Evolutionary conservation across 306 rosid species (phyloP).

Genomic region (Begonia loranthoides): DNA sequence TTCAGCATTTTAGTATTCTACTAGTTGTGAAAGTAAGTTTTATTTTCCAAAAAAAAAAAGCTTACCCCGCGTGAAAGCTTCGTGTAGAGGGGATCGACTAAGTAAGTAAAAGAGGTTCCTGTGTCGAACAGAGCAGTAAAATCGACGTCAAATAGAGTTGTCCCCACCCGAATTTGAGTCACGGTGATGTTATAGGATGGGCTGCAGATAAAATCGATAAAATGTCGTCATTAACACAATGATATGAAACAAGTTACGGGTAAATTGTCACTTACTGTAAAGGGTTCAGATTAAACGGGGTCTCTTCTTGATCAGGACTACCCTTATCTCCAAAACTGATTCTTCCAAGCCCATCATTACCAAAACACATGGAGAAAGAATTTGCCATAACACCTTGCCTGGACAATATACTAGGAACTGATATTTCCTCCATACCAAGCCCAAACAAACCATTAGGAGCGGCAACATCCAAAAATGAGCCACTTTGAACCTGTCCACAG

Average conservation of each 20-base stretch:
- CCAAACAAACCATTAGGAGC: constrained; percentile 96
- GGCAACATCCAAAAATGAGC: constrained; percentile 80
- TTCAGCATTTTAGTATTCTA: constrained; percentile 1
- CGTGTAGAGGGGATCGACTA: constrained; percentile 63
- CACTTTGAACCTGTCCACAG: constrained; percentile 90
- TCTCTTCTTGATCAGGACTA: constrained; percentile 68
- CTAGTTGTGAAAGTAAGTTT: constrained; percentile 2
- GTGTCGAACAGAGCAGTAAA: constrained; percentile 76
- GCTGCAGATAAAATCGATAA: constrained; percentile 27
- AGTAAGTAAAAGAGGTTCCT: constrained; percentile 84
- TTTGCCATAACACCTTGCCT: constrained; percentile 67
- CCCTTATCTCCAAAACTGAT: constrained; percentile 11
- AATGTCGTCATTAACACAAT: constrained; percentile 10
- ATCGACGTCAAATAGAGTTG: constrained; percentile 46
- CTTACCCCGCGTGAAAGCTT: constrained; percentile 63
- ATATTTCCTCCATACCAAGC: constrained; percentile 93
- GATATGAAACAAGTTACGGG: constrained; percentile 24
- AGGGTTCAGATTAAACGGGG: constrained; percentile 75
- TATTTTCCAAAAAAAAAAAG: constrained; percentile 7
- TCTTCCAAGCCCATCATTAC: constrained; percentile 15
- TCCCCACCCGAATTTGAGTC: constrained; percentile 66
- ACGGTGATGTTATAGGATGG: constrained; percentile 77
- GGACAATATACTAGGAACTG: constrained; percentile 88
- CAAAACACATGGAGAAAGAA: constrained; percentile 96
- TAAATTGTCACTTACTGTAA: constrained; percentile 68